phyloP scores from a whole-genome alignment of 345 rosid species.

The Hypericum androsaemum region DNA sequence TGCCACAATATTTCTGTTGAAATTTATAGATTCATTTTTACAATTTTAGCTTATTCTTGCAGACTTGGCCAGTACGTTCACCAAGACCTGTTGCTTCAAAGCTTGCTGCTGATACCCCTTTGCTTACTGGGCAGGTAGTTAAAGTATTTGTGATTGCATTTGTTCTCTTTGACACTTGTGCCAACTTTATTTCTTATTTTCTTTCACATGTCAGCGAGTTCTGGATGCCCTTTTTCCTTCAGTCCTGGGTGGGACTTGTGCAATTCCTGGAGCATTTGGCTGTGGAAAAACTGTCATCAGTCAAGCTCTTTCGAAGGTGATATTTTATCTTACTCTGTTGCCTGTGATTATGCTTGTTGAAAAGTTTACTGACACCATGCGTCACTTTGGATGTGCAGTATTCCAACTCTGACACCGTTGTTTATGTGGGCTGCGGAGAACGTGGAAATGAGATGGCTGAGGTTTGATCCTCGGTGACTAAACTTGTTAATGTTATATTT shows the following conservation, averaged over 20 bases:
- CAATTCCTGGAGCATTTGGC: constrained; percentile 99
- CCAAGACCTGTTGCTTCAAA: constrained; percentile 99
- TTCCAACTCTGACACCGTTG: constrained; percentile 95
- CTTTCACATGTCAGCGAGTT: constrained; percentile 59
- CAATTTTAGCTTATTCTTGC: constrained; percentile 18
- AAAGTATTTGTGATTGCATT: not conserved
- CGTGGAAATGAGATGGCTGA: constrained; percentile 99
- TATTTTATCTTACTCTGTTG: constrained; percentile 8
- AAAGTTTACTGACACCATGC: constrained; percentile 7
- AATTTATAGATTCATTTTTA: not conserved
- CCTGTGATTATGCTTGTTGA: constrained; percentile 1
- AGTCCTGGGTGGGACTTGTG: constrained; percentile 99
- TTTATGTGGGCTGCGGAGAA: constrained; percentile 99
- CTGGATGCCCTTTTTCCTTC: constrained; percentile 99
- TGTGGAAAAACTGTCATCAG: constrained; percentile 99
- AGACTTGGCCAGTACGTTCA: constrained; percentile 99
- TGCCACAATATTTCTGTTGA: not conserved
- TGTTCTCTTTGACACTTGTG: not conserved
- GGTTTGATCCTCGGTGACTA: constrained; percentile 31
- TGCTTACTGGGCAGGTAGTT: constrained; percentile 92
- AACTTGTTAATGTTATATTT: not conserved
- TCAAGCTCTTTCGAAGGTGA: constrained; percentile 99
- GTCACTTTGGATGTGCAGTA: constrained; percentile 45
- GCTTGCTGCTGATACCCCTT: constrained; percentile 99
- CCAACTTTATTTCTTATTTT: constrained; percentile 14